Evolutionary conservation across 106 monocot genomes (phyloP).

Genomic region (Allium sativum): DNA sequence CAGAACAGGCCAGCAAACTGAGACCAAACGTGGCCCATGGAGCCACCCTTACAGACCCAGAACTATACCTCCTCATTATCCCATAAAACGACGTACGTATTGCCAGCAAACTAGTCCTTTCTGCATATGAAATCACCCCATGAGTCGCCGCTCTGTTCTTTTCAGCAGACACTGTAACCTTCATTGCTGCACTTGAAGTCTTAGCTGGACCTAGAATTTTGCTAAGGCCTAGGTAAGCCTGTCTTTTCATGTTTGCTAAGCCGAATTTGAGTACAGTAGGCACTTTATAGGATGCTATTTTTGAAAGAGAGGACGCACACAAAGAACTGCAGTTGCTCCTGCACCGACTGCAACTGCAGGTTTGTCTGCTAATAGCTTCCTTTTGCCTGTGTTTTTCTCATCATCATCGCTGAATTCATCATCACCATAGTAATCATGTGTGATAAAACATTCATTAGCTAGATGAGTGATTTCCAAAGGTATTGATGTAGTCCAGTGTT

Average conservation of each 20-base stretch:
- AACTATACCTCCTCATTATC: constrained; percentile 54
- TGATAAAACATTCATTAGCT: constrained; percentile 24
- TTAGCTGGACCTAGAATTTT: constrained; percentile 37
- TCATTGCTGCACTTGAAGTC: constrained; percentile 20
- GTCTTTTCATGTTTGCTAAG: constrained; percentile 48
- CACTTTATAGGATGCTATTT: constrained; percentile 35
- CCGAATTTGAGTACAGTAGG: constrained; percentile 27
- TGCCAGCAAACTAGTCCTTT: constrained; percentile 71
- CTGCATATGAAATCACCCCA: constrained; percentile 39
- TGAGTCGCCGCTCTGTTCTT: constrained; percentile 72
- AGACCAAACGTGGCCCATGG: constrained; percentile 69
- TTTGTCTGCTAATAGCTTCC: constrained; percentile 31
- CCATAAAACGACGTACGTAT: constrained; percentile 76
- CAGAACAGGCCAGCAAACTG: constrained; percentile 55
- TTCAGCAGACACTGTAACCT: constrained; percentile 50
- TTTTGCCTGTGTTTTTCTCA: constrained; percentile 26
- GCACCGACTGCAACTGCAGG: constrained; percentile 74
- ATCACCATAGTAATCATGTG: constrained; percentile 11
- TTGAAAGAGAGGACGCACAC: constrained; percentile 75
- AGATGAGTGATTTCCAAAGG: constrained; percentile 43
- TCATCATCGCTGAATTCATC: constrained; percentile 10
- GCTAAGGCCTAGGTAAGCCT: constrained; percentile 34
- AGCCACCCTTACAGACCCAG: constrained; percentile 17
- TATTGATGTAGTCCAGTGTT: constrained; percentile 68
- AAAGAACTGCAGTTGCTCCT: constrained; percentile 73